Percentiles rank a stretch among this genome's conserved stretches.
Evolutionary conservation across 257 asterid genomes (phyloP).

Genomic region (Fraxinus americana): DNA sequence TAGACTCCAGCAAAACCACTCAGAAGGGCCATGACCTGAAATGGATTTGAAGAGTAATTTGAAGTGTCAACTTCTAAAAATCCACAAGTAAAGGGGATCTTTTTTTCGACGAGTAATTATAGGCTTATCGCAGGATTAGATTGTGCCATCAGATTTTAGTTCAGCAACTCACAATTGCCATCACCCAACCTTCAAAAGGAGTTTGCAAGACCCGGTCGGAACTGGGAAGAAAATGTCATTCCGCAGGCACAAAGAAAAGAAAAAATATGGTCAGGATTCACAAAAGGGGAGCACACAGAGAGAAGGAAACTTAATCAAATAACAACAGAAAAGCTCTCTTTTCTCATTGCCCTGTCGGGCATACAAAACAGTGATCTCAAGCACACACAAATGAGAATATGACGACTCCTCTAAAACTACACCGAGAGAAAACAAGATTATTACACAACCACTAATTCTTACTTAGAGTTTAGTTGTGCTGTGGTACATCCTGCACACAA

Average conservation of each 20-base stretch:
- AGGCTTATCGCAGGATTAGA: neutral
- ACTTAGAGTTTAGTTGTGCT: slow-evolving; percentile 95
- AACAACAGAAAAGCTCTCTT: slow-evolving; percentile 15
- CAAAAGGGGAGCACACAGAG: slow-evolving; percentile 20
- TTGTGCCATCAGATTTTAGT: slow-evolving; percentile 24
- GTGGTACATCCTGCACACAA: slow-evolving; percentile 99
- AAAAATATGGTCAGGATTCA: slow-evolving; percentile 20
- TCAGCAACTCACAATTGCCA: slow-evolving; percentile 92
- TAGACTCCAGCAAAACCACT: slow-evolving; percentile 99
- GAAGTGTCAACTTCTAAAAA: slow-evolving; percentile 1
- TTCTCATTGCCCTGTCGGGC: slow-evolving; percentile 2
- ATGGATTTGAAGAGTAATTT: slow-evolving; percentile 27
- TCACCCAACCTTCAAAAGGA: slow-evolving; percentile 94
- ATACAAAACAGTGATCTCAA: slow-evolving; percentile 14
- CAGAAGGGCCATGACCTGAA: slow-evolving; percentile 97
- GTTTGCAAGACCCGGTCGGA: slow-evolving; percentile 93
- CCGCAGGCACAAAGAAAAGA: slow-evolving; percentile 24
- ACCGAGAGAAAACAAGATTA: slow-evolving; percentile 20
- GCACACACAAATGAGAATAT: slow-evolving; percentile 12
- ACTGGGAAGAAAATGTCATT: slow-evolving; percentile 51
- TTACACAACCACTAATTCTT: slow-evolving; percentile 36
- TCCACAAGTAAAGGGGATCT: slow-evolving; percentile 10
- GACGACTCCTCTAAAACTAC: slow-evolving; percentile 1
- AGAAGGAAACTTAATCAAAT: slow-evolving; percentile 10
- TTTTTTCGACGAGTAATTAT: slow-evolving; percentile 14